Evolutionary conservation across 2,329 filamentous ascomycete genomes (phyloP).

Genomic region (Ophiostoma sp.): DNA sequence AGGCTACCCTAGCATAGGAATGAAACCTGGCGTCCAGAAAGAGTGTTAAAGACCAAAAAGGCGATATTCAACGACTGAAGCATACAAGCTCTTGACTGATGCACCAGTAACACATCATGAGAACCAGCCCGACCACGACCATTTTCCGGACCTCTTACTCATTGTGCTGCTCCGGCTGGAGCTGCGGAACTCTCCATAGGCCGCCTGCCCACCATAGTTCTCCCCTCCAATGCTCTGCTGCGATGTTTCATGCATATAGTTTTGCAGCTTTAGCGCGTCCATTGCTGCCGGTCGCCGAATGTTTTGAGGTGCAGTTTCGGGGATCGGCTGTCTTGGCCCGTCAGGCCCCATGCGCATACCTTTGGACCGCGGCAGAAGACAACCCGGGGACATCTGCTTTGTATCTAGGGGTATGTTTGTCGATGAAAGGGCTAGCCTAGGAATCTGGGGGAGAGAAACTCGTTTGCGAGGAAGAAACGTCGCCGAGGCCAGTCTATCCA

Average conservation of each 20-base stretch:
- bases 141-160: constrained; percentile 27
- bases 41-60: background rate
- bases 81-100: too few relatives aligned
- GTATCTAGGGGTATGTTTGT: constrained; percentile 5
- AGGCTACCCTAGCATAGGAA: background rate
- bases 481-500: constrained; percentile 10
- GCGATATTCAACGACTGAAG: constrained; percentile 2
- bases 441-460: constrained; percentile 15
- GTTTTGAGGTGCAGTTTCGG: constrained; percentile 17
- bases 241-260: constrained; percentile 13
- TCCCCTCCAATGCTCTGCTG: constrained; percentile 19
- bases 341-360: constrained; percentile 3
- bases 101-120: constrained; percentile 7
- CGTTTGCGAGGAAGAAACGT: constrained; percentile 14
- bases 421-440: constrained; percentile 15
- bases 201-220: constrained; percentile 15
- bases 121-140: constrained; percentile 29
- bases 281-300: constrained; percentile 22
- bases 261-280: constrained; percentile 26
- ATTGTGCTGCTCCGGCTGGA: constrained; percentile 23
- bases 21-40: background rate
- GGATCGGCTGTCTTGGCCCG: constrained; percentile 17
- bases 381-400: constrained; percentile 18
- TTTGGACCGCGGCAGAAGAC: constrained; percentile 21
- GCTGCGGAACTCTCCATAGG: constrained; percentile 16